Evolutionary conservation across 805 yeast species (phyloP).

Genomic region (Saturnispora galanensis): DNA sequence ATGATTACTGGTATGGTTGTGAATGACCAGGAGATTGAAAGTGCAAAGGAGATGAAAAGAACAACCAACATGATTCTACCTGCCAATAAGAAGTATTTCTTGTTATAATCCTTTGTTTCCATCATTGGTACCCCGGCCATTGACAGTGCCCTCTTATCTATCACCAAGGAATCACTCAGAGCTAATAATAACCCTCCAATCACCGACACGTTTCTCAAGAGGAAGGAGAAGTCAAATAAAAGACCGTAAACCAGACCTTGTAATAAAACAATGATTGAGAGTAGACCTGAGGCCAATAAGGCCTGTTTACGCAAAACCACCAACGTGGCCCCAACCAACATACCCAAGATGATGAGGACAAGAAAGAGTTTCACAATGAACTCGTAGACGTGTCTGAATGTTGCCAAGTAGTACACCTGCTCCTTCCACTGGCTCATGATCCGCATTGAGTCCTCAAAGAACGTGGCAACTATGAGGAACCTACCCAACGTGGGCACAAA

Average conservation of each 20-base stretch:
- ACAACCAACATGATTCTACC: conserved; percentile 82
- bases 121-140: conserved; percentile 73
- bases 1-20: conserved; percentile 55
- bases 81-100: conserved; percentile 73
- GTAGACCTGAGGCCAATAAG: conserved; percentile 57
- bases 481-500: conserved; percentile 84
- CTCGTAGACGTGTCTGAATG: conserved; percentile 69
- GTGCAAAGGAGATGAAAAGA: conserved; percentile 75
- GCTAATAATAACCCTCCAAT: conserved; percentile 89
- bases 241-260: conserved; percentile 89
- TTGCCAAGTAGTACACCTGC: conserved; percentile 76
- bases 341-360: conserved; percentile 48
- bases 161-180: conserved; percentile 74
- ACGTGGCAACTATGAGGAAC: conserved; percentile 85
- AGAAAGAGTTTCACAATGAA: conserved; percentile 71
- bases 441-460: conserved; percentile 80
- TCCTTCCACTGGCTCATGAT: conserved; percentile 83
- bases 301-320: conserved; percentile 62
- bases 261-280: conserved; percentile 59
- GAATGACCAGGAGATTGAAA: conserved; percentile 64
- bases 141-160: conserved; percentile 54
- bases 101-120: conserved; percentile 53
- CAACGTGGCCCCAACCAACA: conserved; percentile 64
- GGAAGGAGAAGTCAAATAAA: conserved; percentile 68
- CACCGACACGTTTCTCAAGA: conserved; percentile 79